A percentile compares a stretch with the other conserved stretches of the same genome.
These are phyloP conservation scores for Aspergillus cristatus DNA, from an alignment of 495 filamentous ascomycete species.

Conservation along the genomic window DNA sequence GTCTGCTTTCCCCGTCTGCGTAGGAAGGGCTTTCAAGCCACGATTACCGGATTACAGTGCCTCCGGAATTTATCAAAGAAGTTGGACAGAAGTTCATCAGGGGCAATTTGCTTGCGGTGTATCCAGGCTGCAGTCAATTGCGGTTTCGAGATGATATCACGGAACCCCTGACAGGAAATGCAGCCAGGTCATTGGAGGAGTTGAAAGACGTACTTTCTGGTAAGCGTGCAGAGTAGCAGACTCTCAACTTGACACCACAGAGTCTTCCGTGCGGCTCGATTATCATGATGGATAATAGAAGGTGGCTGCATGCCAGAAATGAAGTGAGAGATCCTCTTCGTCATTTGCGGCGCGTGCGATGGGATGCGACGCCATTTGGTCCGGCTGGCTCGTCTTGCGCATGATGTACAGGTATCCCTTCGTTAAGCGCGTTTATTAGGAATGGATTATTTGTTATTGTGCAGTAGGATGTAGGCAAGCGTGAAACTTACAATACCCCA, in stretches of 20 bases:
- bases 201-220: constrained; percentile 10
- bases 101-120: constrained; percentile 11
- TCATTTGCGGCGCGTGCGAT: constrained; percentile 27
- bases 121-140: constrained; percentile 2
- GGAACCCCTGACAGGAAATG: constrained; percentile 9
- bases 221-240: not conserved
- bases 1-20: constrained; percentile 11
- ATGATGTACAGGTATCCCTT: no score
- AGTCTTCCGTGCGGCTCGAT: constrained; percentile 19
- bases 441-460: no score
- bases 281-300: constrained; percentile 26
- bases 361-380: constrained; percentile 20
- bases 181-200: constrained; percentile 16
- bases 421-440: no score
- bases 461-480: no score
- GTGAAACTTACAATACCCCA: no score
- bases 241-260: constrained; percentile 13
- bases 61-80: constrained; percentile 25
- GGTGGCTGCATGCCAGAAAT: constrained; percentile 30
- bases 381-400: no score
- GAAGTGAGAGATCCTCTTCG: constrained; percentile 26
- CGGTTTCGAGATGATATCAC: constrained; percentile 27
- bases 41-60: constrained; percentile 21
- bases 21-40: constrained; percentile 9
- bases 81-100: constrained; percentile 8